phyloP scores from a whole-genome alignment of 2,329 filamentous ascomycete genomes.

The Claviceps capensis region DNA sequence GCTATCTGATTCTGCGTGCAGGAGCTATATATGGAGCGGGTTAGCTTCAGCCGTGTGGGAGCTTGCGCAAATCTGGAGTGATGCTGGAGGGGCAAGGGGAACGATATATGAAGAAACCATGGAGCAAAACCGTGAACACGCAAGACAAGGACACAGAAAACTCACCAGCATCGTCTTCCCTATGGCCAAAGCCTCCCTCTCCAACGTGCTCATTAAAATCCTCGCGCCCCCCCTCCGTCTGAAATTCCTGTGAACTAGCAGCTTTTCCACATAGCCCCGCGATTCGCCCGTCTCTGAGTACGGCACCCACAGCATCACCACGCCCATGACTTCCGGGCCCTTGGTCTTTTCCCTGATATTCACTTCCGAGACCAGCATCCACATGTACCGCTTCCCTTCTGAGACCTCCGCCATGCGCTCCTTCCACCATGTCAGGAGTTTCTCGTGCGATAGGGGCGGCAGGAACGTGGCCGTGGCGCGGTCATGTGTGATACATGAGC shows the following conservation, averaged over 20 bases:
- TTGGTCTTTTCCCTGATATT: constrained; percentile 21
- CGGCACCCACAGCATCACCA: constrained; percentile 40
- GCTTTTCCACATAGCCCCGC: constrained; percentile 40
- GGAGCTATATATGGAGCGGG: constrained; percentile 20
- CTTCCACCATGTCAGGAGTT: constrained; percentile 45
- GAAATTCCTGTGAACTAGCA: constrained; percentile 39
- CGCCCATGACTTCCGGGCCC: constrained; percentile 36
- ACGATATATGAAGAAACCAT: not conserved
- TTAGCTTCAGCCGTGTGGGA: not conserved
- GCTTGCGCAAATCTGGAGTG: too few relatives aligned
- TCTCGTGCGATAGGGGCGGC: constrained; percentile 41
- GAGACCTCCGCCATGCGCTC: constrained; percentile 33
- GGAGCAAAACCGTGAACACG: not conserved
- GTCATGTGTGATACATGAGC: constrained; percentile 43
- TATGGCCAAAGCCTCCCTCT: constrained; percentile 34
- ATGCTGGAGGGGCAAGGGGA: not conserved
- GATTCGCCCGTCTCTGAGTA: constrained; percentile 41
- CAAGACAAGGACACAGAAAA: constrained; percentile 6
- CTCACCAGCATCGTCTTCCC: constrained; percentile 41
- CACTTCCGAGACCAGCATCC: constrained; percentile 32
- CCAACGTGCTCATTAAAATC: constrained; percentile 37
- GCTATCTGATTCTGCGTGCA: constrained; percentile 39
- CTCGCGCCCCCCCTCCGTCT: constrained; percentile 38
- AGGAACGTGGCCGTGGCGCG: constrained; percentile 43
- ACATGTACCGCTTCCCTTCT: constrained; percentile 33